phyloP scores from a whole-genome alignment of 208 protist genomes.

The Leishmania tarentolae region DNA sequence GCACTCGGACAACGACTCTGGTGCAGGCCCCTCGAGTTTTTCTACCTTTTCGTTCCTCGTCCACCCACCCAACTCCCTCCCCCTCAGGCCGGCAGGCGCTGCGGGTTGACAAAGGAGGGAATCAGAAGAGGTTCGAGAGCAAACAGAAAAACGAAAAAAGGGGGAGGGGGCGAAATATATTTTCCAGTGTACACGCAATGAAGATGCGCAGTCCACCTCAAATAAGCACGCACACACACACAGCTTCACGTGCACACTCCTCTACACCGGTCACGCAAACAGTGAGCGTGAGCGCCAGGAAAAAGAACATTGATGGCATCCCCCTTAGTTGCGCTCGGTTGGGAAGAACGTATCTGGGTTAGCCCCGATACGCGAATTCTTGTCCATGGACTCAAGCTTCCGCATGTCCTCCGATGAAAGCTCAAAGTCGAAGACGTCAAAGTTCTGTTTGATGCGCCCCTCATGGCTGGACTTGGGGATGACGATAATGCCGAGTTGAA shows the following conservation, averaged over 20 bases:
- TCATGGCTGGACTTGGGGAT: constrained; percentile 88
- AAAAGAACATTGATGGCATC: neutral
- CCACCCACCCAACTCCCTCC: too few relatives aligned
- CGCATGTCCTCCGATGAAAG: constrained; percentile 73
- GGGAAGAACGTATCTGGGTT: constrained; percentile 57
- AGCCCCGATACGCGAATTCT: constrained; percentile 44
- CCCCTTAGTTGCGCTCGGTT: constrained; percentile 7
- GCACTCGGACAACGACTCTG: neutral
- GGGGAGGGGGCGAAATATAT: neutral
- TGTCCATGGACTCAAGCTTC: constrained; percentile 50
- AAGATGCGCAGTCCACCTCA: neutral
- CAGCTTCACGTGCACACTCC: neutral
- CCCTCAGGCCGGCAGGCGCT: neutral
- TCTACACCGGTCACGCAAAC: neutral
- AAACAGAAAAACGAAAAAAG: constrained; percentile 9
- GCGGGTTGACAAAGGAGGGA: neutral
- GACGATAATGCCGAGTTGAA: constrained; percentile 68
- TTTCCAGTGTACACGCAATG: neutral
- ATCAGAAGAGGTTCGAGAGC: constrained; percentile 3
- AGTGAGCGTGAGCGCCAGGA: neutral
- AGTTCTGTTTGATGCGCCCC: constrained; percentile 89
- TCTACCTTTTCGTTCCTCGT: neutral
- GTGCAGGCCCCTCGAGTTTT: neutral
- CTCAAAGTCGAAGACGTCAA: constrained; percentile 87
- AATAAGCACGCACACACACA: neutral